A percentile compares a stretch with the other conserved stretches of the same genome.
phyloP scores from a whole-genome alignment of 257 asterid species.

The Cynanchum wilfordii region DNA sequence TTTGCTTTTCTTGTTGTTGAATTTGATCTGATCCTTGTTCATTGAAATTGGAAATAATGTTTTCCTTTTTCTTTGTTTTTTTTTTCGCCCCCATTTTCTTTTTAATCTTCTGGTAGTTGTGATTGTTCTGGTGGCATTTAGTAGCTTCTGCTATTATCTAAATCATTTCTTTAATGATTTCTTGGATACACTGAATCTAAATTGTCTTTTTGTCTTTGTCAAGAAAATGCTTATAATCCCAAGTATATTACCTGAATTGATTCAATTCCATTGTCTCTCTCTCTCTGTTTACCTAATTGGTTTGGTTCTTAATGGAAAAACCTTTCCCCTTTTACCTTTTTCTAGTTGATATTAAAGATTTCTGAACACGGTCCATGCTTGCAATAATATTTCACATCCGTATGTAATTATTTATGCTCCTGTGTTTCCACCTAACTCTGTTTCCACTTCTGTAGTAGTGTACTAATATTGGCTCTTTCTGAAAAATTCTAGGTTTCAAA shows the following conservation, averaged over 20 bases:
- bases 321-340: not conserved
- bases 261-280: not conserved
- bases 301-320: not conserved
- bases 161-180: not conserved
- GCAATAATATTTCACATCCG: not conserved
- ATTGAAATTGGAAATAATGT: not conserved
- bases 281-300: not conserved
- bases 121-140: not conserved
- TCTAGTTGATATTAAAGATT: not conserved
- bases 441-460: not conserved
- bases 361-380: not conserved
- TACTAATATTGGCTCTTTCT: not conserved
- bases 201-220: not conserved
- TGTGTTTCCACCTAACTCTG: not conserved
- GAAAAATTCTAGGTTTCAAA: not conserved
- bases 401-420: not conserved
- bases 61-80: not conserved
- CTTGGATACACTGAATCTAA: not conserved
- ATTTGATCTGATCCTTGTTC: constrained; percentile 2
- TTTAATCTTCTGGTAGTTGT: not conserved
- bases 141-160: not conserved
- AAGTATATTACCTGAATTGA: not conserved
- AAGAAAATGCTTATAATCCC: not conserved
- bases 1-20: not conserved
- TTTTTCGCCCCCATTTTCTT: too few species aligned